Percentiles rank a stretch among this genome's conserved stretches.
These are phyloP conservation scores for Babesia ovata DNA, from an alignment of 169 alveolate species.

Conservation along the genomic window DNA sequence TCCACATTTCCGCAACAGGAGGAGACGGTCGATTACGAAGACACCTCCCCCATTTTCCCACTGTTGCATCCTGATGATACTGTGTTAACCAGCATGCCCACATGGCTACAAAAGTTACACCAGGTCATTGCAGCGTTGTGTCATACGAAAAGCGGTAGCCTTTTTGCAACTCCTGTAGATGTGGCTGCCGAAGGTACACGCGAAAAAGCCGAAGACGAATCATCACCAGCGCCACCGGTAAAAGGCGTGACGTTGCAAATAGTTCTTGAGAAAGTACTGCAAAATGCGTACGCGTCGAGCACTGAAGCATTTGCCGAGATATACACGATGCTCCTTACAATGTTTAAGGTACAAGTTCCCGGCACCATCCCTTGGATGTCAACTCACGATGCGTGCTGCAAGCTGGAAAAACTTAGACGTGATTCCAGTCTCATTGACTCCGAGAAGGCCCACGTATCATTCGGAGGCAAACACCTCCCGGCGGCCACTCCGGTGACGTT, in stretches of 20 bases:
- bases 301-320: slow-evolving; percentile 62
- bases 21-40: slow-evolving; percentile 58
- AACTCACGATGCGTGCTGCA: slow-evolving; percentile 60
- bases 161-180: slow-evolving; percentile 17
- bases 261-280: slow-evolving; percentile 50
- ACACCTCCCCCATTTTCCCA: slow-evolving; percentile 20
- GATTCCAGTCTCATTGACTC: slow-evolving; percentile 45
- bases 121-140: slow-evolving; percentile 40
- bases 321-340: slow-evolving; percentile 21
- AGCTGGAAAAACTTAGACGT: slow-evolving; percentile 43
- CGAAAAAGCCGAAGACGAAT: neutral
- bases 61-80: slow-evolving; percentile 41
- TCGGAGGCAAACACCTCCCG: slow-evolving; percentile 23
- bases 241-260: slow-evolving; percentile 16
- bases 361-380: slow-evolving; percentile 64
- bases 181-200: neutral
- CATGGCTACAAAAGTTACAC: slow-evolving; percentile 53
- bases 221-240: neutral
- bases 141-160: slow-evolving; percentile 25
- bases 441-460: slow-evolving; percentile 37
- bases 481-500: neutral
- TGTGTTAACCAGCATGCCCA: slow-evolving; percentile 25
- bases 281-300: slow-evolving; percentile 29
- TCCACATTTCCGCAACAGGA: slow-evolving; percentile 2
- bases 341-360: slow-evolving; percentile 39